These are phyloP conservation scores for Suillus clintonianus DNA, from an alignment of 768 basidiomycete genomes.

Conservation along the genomic window DNA sequence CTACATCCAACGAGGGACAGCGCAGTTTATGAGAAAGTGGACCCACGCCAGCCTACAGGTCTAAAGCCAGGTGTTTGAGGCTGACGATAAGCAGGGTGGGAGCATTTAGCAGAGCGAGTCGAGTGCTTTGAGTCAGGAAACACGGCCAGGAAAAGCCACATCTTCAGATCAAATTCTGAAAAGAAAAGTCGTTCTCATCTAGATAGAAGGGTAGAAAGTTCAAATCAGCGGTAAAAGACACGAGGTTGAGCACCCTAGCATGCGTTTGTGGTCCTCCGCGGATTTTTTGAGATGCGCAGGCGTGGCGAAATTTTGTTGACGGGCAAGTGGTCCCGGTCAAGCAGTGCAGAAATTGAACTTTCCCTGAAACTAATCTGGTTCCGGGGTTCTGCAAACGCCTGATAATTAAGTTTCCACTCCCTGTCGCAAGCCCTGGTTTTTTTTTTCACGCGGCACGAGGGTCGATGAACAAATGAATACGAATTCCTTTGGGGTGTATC, in stretches of 20 bases:
- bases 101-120: background rate
- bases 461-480: background rate
- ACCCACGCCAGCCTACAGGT: background rate
- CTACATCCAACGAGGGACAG: background rate
- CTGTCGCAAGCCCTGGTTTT: background rate
- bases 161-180: background rate
- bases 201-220: background rate
- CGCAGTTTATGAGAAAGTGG: background rate
- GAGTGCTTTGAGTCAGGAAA: background rate
- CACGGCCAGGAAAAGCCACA: background rate
- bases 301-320: background rate
- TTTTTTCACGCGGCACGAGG: background rate
- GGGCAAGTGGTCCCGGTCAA: background rate
- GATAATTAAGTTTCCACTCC: background rate
- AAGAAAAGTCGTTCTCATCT: background rate
- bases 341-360: background rate
- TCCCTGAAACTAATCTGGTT: background rate
- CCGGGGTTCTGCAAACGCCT: background rate
- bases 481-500: background rate
- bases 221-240: background rate
- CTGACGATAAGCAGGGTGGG: background rate
- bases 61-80: background rate
- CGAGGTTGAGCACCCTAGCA: background rate
- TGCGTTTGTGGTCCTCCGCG: background rate
- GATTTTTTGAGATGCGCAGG: background rate